A percentile compares a stretch with the other conserved stretches of the same genome.
phyloP scores from a whole-genome alignment of 2,329 filamentous ascomycete species.

The Bipolaris zeicola region DNA sequence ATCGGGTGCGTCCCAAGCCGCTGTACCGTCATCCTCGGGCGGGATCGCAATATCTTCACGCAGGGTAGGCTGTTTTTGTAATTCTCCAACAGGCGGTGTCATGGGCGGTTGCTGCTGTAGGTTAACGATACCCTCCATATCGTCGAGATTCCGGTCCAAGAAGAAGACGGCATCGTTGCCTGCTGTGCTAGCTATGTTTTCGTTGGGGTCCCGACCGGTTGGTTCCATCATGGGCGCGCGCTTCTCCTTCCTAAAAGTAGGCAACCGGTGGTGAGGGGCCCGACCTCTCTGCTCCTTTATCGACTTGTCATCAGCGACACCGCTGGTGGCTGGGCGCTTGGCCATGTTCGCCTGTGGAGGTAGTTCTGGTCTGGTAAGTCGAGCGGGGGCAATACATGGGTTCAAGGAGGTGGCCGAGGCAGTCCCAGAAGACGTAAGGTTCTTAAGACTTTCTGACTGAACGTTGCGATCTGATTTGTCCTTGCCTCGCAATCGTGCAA shows the following conservation, averaged over 20 bases:
- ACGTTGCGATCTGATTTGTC: slow-evolving; percentile 51
- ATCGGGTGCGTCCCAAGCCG: slow-evolving; percentile 90
- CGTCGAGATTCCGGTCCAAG: slow-evolving; percentile 84
- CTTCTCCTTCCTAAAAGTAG: slow-evolving; percentile 57
- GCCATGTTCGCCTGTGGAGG: slow-evolving; percentile 31
- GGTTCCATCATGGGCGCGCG: slow-evolving; percentile 35
- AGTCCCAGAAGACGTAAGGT: slow-evolving; percentile 34
- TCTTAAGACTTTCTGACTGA: slow-evolving; percentile 46
- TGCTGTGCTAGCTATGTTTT: slow-evolving; percentile 47
- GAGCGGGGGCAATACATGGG: slow-evolving; percentile 38
- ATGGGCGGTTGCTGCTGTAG: slow-evolving; percentile 65
- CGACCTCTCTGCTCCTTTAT: slow-evolving; percentile 32
- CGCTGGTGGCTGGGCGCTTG: slow-evolving; percentile 33
- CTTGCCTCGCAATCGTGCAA: slow-evolving; percentile 60
- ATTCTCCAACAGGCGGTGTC: slow-evolving; percentile 65
- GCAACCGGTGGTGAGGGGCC: slow-evolving; percentile 47
- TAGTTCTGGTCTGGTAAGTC: slow-evolving; percentile 37
- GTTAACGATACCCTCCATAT: slow-evolving; percentile 90
- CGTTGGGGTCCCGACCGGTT: slow-evolving; percentile 53
- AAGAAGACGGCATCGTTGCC: slow-evolving; percentile 69
- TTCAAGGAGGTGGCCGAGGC: slow-evolving; percentile 51
- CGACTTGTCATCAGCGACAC: slow-evolving; percentile 30
- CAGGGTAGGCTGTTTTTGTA: slow-evolving; percentile 55
- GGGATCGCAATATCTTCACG: slow-evolving; percentile 41
- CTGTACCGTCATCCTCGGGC: slow-evolving; percentile 48